Evolutionary conservation across 2,329 filamentous ascomycete species (phyloP), one percentile per base, ranked within the genome.

Genomic region (Penicillium hesseltinei): DNA sequence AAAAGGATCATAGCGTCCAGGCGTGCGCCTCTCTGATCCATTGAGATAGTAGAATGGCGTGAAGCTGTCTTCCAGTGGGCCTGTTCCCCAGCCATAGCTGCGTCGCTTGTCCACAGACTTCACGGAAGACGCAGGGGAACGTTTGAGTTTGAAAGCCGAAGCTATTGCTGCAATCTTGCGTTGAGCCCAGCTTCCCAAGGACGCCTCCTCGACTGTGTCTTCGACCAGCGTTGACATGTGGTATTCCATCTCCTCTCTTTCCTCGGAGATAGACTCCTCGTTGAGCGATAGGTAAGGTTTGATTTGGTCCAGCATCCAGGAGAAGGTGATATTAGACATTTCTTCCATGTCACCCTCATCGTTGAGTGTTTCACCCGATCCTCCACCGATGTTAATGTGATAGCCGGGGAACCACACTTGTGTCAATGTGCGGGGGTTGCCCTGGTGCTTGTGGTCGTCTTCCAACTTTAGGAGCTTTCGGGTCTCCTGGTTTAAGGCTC

Each of bases 361-460:
- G 15, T 57, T 40, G n/a, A 63, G 43, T 5, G 69, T 66, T 23
- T 72, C 68, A 3, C 52, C 51, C 42, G 76, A 78, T 0, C 80
- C 78, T 27, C 81, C 82, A 3, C 82, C 82, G 2, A 82, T 70
- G 54, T 83, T 81, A 10, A 77, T 75, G 62, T 84, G 82, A 29
- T 75, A 77, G 10, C 82, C 82, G 0, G 81, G 81, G 54, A 84
- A 84, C 82, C 82, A 84, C 9, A 80, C 78, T 65, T 84, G 81
- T n/a, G 77, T 74, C 29, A 83, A 67, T 27, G 64, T 69, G n/a
- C 69, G 62, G 33, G 62, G 59, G 11, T 47, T n/a, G 8, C 44
- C 21, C 5, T 56, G 43, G 39, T 60, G 53, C n/a, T 61, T 61
- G n/a, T 61, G n/a, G 33, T 54, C 54, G 1, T 57, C 54, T 33